Conservation (phyloP, 2,329 filamentous ascomycete genomes). For the Aspergillus neoniger region DNA sequence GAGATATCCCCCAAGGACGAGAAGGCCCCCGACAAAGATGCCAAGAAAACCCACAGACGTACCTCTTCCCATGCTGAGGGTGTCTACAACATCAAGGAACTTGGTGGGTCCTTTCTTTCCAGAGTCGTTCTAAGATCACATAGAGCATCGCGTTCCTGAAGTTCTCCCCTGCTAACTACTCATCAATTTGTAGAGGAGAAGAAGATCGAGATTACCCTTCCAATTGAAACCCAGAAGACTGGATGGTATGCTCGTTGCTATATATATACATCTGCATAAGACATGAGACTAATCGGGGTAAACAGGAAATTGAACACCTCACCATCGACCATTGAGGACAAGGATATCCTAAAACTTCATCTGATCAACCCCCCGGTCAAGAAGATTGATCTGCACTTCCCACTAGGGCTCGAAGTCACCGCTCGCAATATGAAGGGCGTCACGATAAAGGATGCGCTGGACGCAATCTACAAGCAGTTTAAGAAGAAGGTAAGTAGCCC, state of each 20-base stretch:
- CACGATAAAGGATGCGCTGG: conserved; percentile 94
- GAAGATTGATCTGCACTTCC: conserved; percentile 92
- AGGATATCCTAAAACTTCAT: conserved; percentile 76
- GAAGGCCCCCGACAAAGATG: conserved; percentile 42
- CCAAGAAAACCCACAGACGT: conserved; percentile 65
- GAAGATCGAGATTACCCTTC: conserved; percentile 35
- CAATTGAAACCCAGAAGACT: conserved; percentile 40
- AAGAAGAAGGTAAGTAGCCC: conserved; percentile 79
- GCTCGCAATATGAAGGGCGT: conserved; percentile 92
- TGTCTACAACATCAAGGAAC: conserved; percentile 79
- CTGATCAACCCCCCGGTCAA: conserved; percentile 83
- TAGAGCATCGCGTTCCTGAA: too few relatives aligned
- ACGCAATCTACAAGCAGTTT: conserved; percentile 93
- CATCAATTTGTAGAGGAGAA: conserved; percentile 27
- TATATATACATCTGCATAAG: neutral
- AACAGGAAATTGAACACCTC: conserved; percentile 92
- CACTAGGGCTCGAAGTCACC: conserved; percentile 80
- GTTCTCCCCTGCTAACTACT: neutral
- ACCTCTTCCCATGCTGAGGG: conserved; percentile 72
- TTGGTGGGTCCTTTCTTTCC: conserved; percentile 62
- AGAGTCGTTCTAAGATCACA: too few relatives aligned
- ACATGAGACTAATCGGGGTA: conserved; percentile 2
- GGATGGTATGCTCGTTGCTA: conserved; percentile 31
- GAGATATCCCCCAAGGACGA: conserved; percentile 69
- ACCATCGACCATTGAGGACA: conserved; percentile 74